These are phyloP conservation scores for Ceratocystis papillata DNA, from an alignment of 2,329 filamentous ascomycete genomes.

Conservation along the genomic window DNA sequence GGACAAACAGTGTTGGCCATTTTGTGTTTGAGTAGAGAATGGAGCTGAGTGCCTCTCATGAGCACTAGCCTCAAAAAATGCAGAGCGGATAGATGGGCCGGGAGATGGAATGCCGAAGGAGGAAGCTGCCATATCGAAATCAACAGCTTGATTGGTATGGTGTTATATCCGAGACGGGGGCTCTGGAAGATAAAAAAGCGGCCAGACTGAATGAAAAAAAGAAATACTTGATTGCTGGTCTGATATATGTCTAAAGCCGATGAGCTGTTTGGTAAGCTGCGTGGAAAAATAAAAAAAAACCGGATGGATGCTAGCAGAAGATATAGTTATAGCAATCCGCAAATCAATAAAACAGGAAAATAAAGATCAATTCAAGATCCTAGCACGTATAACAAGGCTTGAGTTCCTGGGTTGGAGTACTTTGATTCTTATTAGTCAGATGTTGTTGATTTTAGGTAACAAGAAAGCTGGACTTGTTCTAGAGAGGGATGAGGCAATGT, in stretches of 20 bases:
- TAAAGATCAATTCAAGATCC: slow-evolving; percentile 9
- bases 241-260: background rate
- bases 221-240: background rate
- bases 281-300: background rate
- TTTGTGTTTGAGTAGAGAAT: background rate
- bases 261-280: background rate
- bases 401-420: slow-evolving; percentile 20
- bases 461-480: slow-evolving; percentile 23
- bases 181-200: background rate
- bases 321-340: background rate
- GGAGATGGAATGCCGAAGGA: slow-evolving; percentile 12
- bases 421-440: slow-evolving; percentile 29
- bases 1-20: slow-evolving; percentile 5
- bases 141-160: background rate
- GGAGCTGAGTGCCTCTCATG: slow-evolving; percentile 9
- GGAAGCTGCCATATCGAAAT: slow-evolving; percentile 22
- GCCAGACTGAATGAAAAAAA: background rate
- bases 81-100: slow-evolving; percentile 19
- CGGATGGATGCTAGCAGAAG: background rate
- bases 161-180: background rate
- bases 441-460: slow-evolving; percentile 28
- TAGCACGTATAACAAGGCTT: slow-evolving; percentile 7
- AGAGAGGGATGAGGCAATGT: slow-evolving; percentile 18
- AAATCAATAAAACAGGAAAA: slow-evolving; percentile 1
- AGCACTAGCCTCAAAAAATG: slow-evolving; percentile 13